Evolutionary conservation across 2,329 filamentous ascomycete genomes (phyloP).

Genomic region (Thelonectria rubi): DNA sequence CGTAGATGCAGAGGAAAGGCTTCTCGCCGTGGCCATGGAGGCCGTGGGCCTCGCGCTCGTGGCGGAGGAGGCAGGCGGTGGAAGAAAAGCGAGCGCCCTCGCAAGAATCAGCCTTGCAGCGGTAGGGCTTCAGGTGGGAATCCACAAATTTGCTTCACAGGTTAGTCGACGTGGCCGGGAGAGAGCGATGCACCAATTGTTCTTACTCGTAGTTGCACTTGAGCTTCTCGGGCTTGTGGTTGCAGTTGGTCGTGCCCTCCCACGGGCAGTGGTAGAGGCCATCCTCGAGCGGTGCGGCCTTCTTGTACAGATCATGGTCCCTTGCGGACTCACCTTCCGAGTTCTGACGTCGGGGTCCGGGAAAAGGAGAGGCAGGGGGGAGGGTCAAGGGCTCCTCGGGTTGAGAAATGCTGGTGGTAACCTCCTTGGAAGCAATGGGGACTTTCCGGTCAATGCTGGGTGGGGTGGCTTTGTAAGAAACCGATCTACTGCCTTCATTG

Average conservation of each 20-base stretch:
- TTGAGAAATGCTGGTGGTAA: constrained; percentile 34
- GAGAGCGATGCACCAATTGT: constrained; percentile 24
- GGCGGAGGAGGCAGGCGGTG: constrained; percentile 91
- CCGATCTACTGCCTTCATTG: constrained; percentile 14
- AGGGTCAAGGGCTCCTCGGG: constrained; percentile 45
- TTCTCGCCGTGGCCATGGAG: constrained; percentile 95
- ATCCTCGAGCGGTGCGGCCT: constrained; percentile 69
- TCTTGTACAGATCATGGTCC: constrained; percentile 77
- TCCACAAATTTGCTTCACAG: constrained; percentile 88
- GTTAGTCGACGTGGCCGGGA: constrained; percentile 34
- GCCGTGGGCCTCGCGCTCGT: constrained; percentile 94
- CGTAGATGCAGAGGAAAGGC: constrained; percentile 87
- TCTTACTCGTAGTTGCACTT: constrained; percentile 99
- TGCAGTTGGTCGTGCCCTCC: constrained; percentile 76
- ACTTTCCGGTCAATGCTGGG: constrained; percentile 46
- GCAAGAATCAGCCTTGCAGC: constrained; percentile 87
- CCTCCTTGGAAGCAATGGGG: constrained; percentile 43
- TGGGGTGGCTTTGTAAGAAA: constrained; percentile 37
- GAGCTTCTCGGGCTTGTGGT: constrained; percentile 91
- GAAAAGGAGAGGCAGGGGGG: constrained; percentile 53
- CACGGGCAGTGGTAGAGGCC: constrained; percentile 95
- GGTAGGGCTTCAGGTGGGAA: constrained; percentile 95
- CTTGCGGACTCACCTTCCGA: constrained; percentile 66
- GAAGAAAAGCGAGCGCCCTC: constrained; percentile 91
- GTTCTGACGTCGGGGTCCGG: constrained; percentile 56